Evolutionary conservation across 345 rosid species (phyloP).

Genomic region (Lumnitzera littorea): DNA sequence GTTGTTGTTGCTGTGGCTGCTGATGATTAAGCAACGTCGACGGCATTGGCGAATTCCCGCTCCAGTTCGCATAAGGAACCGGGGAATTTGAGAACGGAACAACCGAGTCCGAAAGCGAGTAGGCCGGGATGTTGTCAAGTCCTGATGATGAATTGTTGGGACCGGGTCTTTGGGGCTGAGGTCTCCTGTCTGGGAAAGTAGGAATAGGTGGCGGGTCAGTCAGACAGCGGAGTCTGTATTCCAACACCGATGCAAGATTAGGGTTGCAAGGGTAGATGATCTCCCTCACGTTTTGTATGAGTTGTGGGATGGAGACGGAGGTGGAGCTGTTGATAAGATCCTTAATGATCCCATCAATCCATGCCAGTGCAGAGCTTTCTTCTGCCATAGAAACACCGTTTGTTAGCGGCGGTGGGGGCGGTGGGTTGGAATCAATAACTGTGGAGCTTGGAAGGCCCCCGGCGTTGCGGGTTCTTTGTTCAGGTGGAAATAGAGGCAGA

Average conservation of each 20-base stretch:
- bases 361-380: constrained; percentile 46
- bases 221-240: constrained; percentile 69
- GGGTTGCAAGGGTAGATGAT: constrained; percentile 95
- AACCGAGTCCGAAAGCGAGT: constrained; percentile 10
- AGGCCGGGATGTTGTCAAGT: too few relatives aligned
- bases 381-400: constrained; percentile 47
- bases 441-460: background rate
- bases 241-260: constrained; percentile 75
- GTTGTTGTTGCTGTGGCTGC: constrained; percentile 16
- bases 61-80: constrained; percentile 1
- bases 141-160: too few relatives aligned
- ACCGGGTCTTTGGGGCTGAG: background rate
- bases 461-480: constrained; percentile 17
- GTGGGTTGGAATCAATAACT: background rate
- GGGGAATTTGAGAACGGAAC: background rate
- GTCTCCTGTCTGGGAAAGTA: background rate
- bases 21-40: constrained; percentile 4
- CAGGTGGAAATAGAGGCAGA: constrained; percentile 79
- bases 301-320: constrained; percentile 87
- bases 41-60: background rate
- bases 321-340: constrained; percentile 73
- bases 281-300: constrained; percentile 90
- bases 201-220: constrained; percentile 22
- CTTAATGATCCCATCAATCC: constrained; percentile 86
- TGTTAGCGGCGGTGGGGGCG: background rate